Evolutionary conservation across 768 basidiomycete species (phyloP), one percentile per base, ranked within the genome.

Genomic region (Butyriboletus loyo): DNA sequence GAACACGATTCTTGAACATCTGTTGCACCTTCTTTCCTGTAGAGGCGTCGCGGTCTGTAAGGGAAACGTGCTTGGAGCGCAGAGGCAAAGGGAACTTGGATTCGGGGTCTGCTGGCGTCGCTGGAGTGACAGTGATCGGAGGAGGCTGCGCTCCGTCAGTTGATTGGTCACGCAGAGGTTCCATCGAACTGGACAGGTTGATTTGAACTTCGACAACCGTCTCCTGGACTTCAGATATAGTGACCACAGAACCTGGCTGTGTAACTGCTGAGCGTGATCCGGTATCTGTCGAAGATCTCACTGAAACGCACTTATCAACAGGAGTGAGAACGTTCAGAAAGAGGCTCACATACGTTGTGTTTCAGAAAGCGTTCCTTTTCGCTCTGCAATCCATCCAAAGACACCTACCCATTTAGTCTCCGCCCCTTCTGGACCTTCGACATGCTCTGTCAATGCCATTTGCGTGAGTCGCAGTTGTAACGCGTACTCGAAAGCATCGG

Each of bases 391-490:
- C 88, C 89, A 97, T 5, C 80, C 73, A 67, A 95, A 96, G 8
- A 92, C 78, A 25, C 92, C 91, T 15, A 92, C 74, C 82, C 92
- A 94, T 51, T 83, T 85, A 17, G 74, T 72, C 55, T 88, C 85
- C 0, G 93, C 94, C 36, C 84, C 82, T 60, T 95, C 92, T 0
- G 92, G 79, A 0, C 97, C 96, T 34, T 93, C 87, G 17, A 89
- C 79, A 32, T 86, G 80, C 70, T 98, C 97, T 17, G 80, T 78
- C 44, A 98, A 72, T 7, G 86, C 83, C 43, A 87, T 84, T 63
- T 90, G 86, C 0, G 93, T 89, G 80, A 96, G 89, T 28, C 93
- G 77, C 30, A 98, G 69, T 68, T 97, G 89, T 40, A 97, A 72
- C 19, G 88, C 85, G 48, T 86, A 77, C 62, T 89, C 89, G 56